Evolutionary conservation across 371 early-diverging fungal species (phyloP).

Genomic region (Rhizopus stolonifer): DNA sequence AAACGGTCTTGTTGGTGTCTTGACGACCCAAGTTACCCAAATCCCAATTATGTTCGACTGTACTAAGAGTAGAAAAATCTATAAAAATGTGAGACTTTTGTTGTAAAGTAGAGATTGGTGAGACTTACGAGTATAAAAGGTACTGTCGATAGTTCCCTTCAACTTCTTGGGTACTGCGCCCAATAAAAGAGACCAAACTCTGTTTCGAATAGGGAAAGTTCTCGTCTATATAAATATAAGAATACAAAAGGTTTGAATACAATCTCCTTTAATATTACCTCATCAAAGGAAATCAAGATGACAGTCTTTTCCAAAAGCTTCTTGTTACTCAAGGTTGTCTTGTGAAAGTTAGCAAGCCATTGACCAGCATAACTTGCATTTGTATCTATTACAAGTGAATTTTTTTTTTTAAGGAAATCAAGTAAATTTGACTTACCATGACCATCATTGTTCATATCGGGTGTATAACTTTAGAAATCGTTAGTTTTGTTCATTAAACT

Average conservation of each 20-base stretch:
- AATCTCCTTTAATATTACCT: too few species aligned
- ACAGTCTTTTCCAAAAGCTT: constrained; percentile 21
- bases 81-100: neutral
- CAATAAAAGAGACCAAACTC: constrained; percentile 31
- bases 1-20: constrained; percentile 36
- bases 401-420: neutral
- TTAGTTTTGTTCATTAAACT: neutral
- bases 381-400: constrained; percentile 16
- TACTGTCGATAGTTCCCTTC: constrained; percentile 46
- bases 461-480: constrained; percentile 19
- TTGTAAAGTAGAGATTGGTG: neutral
- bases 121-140: constrained; percentile 49
- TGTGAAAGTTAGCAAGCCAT: constrained; percentile 28
- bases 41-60: constrained; percentile 59
- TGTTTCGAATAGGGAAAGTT: constrained; percentile 26
- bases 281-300: constrained; percentile 33
- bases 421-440: constrained; percentile 10
- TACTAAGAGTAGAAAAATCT: constrained; percentile 54
- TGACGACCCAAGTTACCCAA: constrained; percentile 55
- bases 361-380: constrained; percentile 31
- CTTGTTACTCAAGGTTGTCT: constrained; percentile 23
- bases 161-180: constrained; percentile 26
- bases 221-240: constrained; percentile 8
- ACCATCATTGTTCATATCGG: constrained; percentile 30
- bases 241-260: too few species aligned